Percentiles rank a stretch among this genome's conserved stretches.
Evolutionary conservation across 1,284 basidiomycete species (phyloP).

Genomic region (Pseudozyma thailandica): DNA sequence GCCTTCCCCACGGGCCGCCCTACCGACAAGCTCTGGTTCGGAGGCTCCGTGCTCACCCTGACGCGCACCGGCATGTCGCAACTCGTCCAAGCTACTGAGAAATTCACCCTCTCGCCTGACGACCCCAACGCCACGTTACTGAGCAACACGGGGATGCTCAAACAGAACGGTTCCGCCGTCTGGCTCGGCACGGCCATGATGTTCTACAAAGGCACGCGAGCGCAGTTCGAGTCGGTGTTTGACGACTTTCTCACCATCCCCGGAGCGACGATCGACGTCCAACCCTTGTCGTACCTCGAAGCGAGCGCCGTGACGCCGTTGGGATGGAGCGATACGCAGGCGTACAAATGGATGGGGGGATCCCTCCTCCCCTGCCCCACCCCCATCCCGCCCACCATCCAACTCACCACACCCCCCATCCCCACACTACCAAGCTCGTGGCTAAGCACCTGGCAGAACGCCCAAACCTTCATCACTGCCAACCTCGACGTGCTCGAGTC

Average conservation of each 20-base stretch:
- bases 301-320: constrained; percentile 14
- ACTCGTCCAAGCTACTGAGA: constrained; percentile 20
- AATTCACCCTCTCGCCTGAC: constrained; percentile 19
- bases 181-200: constrained; percentile 15
- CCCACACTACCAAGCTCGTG: not conserved
- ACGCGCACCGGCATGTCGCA: constrained; percentile 7
- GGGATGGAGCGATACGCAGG: constrained; percentile 15
- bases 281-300: constrained; percentile 27
- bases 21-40: constrained; percentile 32
- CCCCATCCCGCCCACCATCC: not conserved
- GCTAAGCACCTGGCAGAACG: constrained; percentile 14
- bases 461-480: constrained; percentile 5
- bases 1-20: constrained; percentile 21
- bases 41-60: constrained; percentile 18
- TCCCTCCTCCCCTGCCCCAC: constrained; percentile 19
- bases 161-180: constrained; percentile 5
- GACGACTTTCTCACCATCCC: constrained; percentile 25
- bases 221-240: constrained; percentile 13
- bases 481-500: constrained; percentile 11
- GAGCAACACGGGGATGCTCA: constrained; percentile 27
- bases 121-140: constrained; percentile 33
- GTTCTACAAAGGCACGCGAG: constrained; percentile 30
- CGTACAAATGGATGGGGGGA: constrained; percentile 44
- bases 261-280: constrained; percentile 4
- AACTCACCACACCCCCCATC: not conserved